Evolutionary conservation across 1,284 basidiomycete species (phyloP), one percentile per base, ranked within the genome.

Genomic region (Trichosporon sp.): DNA sequence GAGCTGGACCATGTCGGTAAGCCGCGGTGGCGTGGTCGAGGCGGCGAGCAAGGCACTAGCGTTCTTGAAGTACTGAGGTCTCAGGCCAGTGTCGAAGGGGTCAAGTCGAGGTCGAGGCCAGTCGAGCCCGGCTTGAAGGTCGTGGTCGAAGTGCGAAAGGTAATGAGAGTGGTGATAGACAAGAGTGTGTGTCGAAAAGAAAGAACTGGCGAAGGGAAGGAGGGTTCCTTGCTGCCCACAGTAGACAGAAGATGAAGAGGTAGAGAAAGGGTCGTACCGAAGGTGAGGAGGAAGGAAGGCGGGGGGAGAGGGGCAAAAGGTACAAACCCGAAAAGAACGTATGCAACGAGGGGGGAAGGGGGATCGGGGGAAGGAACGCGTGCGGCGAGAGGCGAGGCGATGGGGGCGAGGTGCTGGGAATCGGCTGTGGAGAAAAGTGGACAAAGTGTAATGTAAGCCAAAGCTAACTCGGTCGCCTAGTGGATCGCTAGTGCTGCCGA

Each of bases 131-230:
- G 27, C 56, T 29, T 15, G 56, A 25, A 6, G 51, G 71, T 65
- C 71, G 70, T 18, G 42, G 34, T 34, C 13, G 71, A 68, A 7
- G 71, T 38, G 25, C 29, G 9, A 12, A 38, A 9, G 18, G 8
- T 29, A 31, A 35, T 65, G 44, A 27, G 38, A 62, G 60, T 11
- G 15, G 25, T 67, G n/a, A 18, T n/a, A 35, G 18, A 32, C 56
- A n/a, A 60, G 31, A 32, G 8, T n/a, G 56, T n/a, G 56, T 31
- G 56, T 31, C 21, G 18, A 32, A 12, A 15, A 15, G 56, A 60
- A 32, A n/a, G 15, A 60, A 32, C 2, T 44, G 53, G 6, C 53
- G 2, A 3, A 27, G 4, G 11, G 12, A 21, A 11, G 5, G 47
- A 51, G 18, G 21, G 11, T 6, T 51, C 9, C 38, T 42, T 42